phyloP scores from a whole-genome alignment of 192 early-diverging fungal genomes.

The Podila clonocystis region DNA sequence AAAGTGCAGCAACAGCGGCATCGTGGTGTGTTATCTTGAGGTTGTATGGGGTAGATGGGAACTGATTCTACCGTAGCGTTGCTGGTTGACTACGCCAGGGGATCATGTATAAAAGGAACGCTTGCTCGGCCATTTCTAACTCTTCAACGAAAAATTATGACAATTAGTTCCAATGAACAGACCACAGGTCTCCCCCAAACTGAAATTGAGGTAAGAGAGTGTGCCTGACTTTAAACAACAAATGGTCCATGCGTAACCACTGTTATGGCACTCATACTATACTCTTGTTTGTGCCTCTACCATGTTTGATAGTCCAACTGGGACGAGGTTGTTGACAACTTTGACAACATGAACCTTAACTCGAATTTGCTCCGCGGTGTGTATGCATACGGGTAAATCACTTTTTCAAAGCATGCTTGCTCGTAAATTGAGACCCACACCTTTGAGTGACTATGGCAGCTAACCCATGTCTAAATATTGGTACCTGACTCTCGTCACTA shows the following conservation, averaged over 20 bases:
- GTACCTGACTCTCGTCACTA: constrained; percentile 20
- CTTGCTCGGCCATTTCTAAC: neutral
- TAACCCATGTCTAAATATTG: neutral
- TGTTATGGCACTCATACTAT: too few relatives aligned
- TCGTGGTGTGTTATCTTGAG: too few relatives aligned
- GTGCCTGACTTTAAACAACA: too few relatives aligned
- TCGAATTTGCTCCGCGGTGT: constrained; percentile 89
- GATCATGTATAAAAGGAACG: neutral
- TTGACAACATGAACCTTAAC: constrained; percentile 90
- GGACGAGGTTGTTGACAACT: constrained; percentile 88
- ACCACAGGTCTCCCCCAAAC: too few relatives aligned
- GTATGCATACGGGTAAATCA: constrained; percentile 89
- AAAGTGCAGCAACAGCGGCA: too few relatives aligned
- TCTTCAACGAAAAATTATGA: neutral
- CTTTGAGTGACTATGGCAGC: neutral
- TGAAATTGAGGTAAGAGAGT: neutral
- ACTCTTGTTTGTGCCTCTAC: too few relatives aligned
- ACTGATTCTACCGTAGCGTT: too few relatives aligned
- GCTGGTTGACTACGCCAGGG: neutral
- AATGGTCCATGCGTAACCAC: too few relatives aligned
- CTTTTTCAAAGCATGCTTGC: neutral
- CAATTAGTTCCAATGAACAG: neutral
- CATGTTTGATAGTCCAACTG: constrained; percentile 72
- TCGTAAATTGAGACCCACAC: too few relatives aligned
- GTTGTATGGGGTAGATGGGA: too few relatives aligned